These are phyloP conservation scores for Meira nashicola DNA, from an alignment of 1,284 basidiomycete genomes.

Conservation along the genomic window DNA sequence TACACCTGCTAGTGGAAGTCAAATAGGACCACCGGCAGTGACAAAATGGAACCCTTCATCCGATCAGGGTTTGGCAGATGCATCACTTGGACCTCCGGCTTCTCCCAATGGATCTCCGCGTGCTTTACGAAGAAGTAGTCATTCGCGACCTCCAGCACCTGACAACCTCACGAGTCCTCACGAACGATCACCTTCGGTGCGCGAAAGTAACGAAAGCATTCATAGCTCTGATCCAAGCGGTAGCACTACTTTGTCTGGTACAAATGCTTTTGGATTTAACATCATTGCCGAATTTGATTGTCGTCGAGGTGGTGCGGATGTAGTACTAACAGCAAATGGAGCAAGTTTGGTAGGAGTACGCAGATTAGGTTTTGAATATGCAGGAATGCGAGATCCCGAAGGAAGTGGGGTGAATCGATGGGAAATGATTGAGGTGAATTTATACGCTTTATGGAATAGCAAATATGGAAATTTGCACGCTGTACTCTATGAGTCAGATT, in stretches of 20 bases:
- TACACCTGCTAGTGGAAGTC: no score
- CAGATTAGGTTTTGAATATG: not conserved
- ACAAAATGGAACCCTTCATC: no score
- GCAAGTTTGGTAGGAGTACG: constrained; percentile 6
- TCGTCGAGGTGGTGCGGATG: constrained; percentile 7
- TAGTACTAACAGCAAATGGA: not conserved
- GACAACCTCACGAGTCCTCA: not conserved
- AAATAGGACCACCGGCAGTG: no score
- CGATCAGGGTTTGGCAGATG: no score
- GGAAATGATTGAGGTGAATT: constrained; percentile 6
- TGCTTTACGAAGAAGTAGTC: not conserved
- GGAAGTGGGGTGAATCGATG: not conserved
- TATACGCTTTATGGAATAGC: not conserved
- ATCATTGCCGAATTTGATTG: not conserved
- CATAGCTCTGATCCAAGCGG: not conserved
- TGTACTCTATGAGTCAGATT: not conserved
- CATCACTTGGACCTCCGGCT: no score
- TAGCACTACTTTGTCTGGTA: not conserved
- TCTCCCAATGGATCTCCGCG: not conserved
- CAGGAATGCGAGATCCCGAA: not conserved
- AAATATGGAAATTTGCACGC: not conserved
- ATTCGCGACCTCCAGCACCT: not conserved
- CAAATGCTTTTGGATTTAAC: not conserved
- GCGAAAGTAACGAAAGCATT: not conserved
- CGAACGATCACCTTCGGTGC: not conserved